phyloP scores from a whole-genome alignment of 805 yeast genomes.

The Yarrowia hollandica region DNA sequence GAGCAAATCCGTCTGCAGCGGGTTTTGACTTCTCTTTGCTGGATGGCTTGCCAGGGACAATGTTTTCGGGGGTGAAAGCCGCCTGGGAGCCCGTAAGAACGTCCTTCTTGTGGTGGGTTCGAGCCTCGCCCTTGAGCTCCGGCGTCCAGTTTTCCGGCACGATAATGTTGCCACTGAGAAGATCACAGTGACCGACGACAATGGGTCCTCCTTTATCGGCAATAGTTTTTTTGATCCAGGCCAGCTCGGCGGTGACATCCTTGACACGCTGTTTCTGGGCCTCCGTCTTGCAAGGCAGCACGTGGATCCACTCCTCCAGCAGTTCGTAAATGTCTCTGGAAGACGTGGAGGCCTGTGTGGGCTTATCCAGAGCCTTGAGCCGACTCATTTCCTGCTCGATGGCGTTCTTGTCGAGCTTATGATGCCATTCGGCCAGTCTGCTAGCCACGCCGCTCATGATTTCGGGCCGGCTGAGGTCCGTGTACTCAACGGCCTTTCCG shows the following conservation, averaged over 20 bases:
- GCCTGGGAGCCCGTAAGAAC: background rate
- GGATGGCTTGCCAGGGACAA: background rate
- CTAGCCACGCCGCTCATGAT: conserved; percentile 62
- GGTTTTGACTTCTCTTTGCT: background rate
- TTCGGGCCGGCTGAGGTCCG: conserved; percentile 51
- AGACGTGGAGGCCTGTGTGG: conserved; percentile 41
- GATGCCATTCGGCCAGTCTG: conserved; percentile 72
- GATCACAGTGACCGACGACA: conserved; percentile 71
- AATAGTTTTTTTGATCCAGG: conserved; percentile 53
- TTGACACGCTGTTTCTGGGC: conserved; percentile 42
- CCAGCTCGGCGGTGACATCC: conserved; percentile 52
- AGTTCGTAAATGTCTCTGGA: conserved; percentile 57
- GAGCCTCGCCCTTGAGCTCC: background rate
- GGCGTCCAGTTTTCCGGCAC: conserved; percentile 32
- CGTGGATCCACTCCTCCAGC: conserved; percentile 60
- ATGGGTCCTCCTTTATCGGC: conserved; percentile 48
- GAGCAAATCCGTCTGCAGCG: background rate
- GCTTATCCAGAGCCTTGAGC: conserved; percentile 43
- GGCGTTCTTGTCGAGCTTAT: conserved; percentile 46
- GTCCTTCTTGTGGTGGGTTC: background rate
- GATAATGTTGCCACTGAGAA: conserved; percentile 71
- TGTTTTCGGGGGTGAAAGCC: background rate
- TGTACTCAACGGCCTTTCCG: conserved; percentile 60
- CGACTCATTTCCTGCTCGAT: conserved; percentile 44
- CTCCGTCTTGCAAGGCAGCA: conserved; percentile 52